These are phyloP conservation scores for Mariannaea elegans DNA, from an alignment of 2,329 filamentous ascomycete species.

Conservation along the genomic window DNA sequence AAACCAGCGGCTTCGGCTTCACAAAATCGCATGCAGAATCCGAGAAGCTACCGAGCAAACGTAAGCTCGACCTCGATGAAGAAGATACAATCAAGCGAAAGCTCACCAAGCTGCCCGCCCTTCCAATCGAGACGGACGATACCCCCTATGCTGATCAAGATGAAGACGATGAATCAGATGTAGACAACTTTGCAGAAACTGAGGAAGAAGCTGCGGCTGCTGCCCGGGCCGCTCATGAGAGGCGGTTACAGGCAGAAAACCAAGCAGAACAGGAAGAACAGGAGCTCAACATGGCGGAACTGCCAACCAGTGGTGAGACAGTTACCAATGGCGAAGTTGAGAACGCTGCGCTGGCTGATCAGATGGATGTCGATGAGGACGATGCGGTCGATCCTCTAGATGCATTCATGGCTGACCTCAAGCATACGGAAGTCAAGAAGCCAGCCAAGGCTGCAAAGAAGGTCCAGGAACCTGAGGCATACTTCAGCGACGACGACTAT, in stretches of 20 bases:
- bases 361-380: slow-evolving; percentile 67
- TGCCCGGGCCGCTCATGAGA: slow-evolving; percentile 84
- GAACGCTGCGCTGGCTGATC: slow-evolving; percentile 44
- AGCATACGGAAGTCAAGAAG: slow-evolving; percentile 61
- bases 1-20: slow-evolving; percentile 86
- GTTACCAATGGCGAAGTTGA: slow-evolving; percentile 36
- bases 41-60: slow-evolving; percentile 74
- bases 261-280: slow-evolving; percentile 55
- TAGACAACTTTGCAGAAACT: slow-evolving; percentile 79
- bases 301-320: slow-evolving; percentile 41
- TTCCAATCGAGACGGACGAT: slow-evolving; percentile 71
- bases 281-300: slow-evolving; percentile 36
- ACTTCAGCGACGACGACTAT: slow-evolving; percentile 88
- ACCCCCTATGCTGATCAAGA: slow-evolving; percentile 70
- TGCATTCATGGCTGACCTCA: slow-evolving; percentile 88
- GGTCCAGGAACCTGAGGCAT: slow-evolving; percentile 77
- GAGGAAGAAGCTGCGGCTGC: slow-evolving; percentile 91
- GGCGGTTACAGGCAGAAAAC: slow-evolving; percentile 67
- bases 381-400: slow-evolving; percentile 90
- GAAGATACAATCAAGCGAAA: slow-evolving; percentile 89
- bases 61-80: slow-evolving; percentile 85
- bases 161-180: slow-evolving; percentile 77
- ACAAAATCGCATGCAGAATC: slow-evolving; percentile 71
- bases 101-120: slow-evolving; percentile 86
- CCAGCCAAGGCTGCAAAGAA: slow-evolving; percentile 55